Base-by-base conservation (phyloP, 306 rosid genomes). In the Cucurbita moschata region DNA sequence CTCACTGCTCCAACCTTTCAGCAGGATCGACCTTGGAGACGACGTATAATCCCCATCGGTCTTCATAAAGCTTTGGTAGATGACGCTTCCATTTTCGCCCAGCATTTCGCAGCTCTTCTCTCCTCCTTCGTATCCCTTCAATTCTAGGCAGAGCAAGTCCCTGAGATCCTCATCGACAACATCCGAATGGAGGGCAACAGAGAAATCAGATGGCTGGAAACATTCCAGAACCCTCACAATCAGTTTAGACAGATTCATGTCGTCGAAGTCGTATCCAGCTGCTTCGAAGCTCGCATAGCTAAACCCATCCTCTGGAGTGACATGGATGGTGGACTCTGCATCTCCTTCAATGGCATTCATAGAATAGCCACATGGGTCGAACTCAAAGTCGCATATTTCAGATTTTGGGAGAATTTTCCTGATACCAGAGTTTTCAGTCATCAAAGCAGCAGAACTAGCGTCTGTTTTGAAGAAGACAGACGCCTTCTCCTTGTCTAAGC, bases 231-330 rank as follows among this genome's bases (percentile, higher is more conserved):
- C 99, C 81, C 97, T 89, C 81, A 75, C 82, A 23, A 91, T 78
- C 69, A 94, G 77, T 52, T 85, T 82, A 61, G 74, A 64, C 77
- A 94, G 65, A 54, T 80, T 56, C 3, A 74, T 77, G 1, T 82
- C 81, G 12, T 84, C 75, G 10, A 80, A 83, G 39, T 87, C 83
- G 75, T 94, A 94, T 13, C 99, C 99, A 40, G 75, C 86, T 1
- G 96, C 87, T 82, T 94, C 99, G 59, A 94, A 94, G 69, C 99
- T 94, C 11, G 99, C 95, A 73, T 91, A 94, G 46, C 99, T 94
- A 82, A 94, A 94, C 35, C 97, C 97, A 50, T 94, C 99, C 86
- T 94, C 99, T 0, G 97, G 99, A 8, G 97, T 94, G 16, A 94
- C 88, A 60, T 94, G 99, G 81, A 94, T 88, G 0, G 99, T 94